These are phyloP conservation scores for Nicotiana attenuata DNA, from an alignment of 257 asterid genomes.

Conservation along the genomic window DNA sequence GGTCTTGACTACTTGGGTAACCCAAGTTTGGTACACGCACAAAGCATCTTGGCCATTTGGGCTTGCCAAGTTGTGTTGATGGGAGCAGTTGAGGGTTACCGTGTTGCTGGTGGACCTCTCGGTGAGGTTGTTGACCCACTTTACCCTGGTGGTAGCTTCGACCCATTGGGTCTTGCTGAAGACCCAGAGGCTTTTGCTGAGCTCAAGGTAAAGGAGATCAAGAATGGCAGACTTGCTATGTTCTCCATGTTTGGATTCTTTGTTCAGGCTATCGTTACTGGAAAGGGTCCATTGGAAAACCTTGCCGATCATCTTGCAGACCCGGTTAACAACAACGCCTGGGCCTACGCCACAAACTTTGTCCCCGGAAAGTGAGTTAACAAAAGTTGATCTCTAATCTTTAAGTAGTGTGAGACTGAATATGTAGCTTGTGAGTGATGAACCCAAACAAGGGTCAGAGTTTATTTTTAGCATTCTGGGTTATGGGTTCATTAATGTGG, in stretches of 20 bases:
- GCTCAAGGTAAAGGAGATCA: no score
- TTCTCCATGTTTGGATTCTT: slow-evolving; percentile 12
- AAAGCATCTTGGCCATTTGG: no score
- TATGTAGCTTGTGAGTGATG: background rate
- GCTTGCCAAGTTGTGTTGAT: no score
- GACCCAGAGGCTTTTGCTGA: no score
- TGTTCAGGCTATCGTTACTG: slow-evolving; percentile 43
- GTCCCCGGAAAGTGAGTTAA: slow-evolving; percentile 21
- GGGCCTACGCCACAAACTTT: slow-evolving; percentile 32
- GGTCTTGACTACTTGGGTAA: no score
- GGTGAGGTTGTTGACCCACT: no score
- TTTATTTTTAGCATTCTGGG: background rate
- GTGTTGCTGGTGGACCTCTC: no score
- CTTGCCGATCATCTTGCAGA: slow-evolving; percentile 32
- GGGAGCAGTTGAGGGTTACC: no score
- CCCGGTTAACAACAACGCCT: slow-evolving; percentile 29
- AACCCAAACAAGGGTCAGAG: background rate
- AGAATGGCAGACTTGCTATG: no score
- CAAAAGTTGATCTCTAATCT: background rate
- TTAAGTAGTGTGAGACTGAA: background rate
- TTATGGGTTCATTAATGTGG: background rate
- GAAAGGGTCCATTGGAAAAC: slow-evolving; percentile 34
- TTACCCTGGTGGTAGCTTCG: no score
- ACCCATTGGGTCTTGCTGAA: no score
- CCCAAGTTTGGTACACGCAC: no score